Base-by-base conservation (phyloP, 345 rosid species). In the Eucalyptus urophylla region DNA sequence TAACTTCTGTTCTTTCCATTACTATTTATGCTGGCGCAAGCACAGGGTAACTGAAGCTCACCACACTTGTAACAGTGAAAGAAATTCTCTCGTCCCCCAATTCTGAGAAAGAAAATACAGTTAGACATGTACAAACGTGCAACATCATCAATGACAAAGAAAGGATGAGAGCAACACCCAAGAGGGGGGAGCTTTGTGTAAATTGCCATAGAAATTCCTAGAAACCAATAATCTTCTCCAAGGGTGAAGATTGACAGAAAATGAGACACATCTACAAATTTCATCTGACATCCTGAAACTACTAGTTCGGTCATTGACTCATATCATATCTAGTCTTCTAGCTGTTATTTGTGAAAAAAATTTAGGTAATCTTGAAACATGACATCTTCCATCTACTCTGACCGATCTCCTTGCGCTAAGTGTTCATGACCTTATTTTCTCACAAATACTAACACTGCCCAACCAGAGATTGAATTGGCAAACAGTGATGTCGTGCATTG, bases 11-110 rank as follows among this genome's bases (percentile, higher is more conserved):
- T 86, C 45, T 50, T 86, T 43, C 37, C 13, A 49, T 53, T 31
- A 31, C 87, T 51, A 76, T 29, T 3, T 87, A 33, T 51, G 24
- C 44, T 24, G 15, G 43, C 1, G 4, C 60, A 50, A 16, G 37
- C 29, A 47, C 54, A 47, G 40, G 17, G 54, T 14, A 29, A n/a
- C 45, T 37, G 80, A 56, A 86, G 85, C 96, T 93, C 93, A 97
- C 99, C 97, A 90, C 99, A 97, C 93, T 96, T 97, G 90, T 90
- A 76, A 87, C 99, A 97, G 90, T 97, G 99, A 89, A 96, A 97
- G 94, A 96, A 96, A 92, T 97, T 96, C 88, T 95, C 97, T 54
- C 90, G 90, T 49, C 99, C 98, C 22, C 99, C 99, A 22, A 95
- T 94, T 91, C 99, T 97, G 92, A 53, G 17, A 19, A 22, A 27